Evolutionary conservation across 2,329 filamentous ascomycete species (phyloP).

Genomic region (Phyllosticta ampelicida): DNA sequence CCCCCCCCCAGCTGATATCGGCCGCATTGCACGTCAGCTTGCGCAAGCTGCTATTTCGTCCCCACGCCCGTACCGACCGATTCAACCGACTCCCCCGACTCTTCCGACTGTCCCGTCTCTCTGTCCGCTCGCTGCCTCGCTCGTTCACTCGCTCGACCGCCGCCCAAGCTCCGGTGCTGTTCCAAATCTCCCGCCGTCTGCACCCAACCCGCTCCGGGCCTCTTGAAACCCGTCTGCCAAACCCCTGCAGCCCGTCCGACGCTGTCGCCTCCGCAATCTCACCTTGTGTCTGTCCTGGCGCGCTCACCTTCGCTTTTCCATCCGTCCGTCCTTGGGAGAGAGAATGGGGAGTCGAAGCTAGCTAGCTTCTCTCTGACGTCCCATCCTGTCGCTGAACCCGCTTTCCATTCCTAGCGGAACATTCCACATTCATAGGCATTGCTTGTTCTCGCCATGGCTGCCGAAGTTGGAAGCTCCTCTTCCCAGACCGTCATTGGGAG

Average conservation of each 20-base stretch:
- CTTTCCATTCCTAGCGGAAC: constrained; percentile 6
- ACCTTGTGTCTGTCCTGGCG: neutral
- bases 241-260: neutral
- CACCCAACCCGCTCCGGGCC: neutral
- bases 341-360: constrained; percentile 10
- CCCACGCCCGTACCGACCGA: neutral
- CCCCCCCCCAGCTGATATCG: neutral
- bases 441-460: constrained; percentile 5
- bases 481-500: neutral
- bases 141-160: neutral
- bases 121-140: neutral
- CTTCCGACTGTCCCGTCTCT: neutral
- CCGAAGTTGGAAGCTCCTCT: constrained; percentile 1
- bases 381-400: neutral
- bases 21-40: constrained; percentile 1
- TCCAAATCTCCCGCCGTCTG: neutral
- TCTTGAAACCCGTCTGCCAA: neutral
- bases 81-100: neutral
- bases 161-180: neutral
- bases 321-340: neutral
- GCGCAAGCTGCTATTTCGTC: constrained; percentile 6
- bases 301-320: neutral
- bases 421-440: constrained; percentile 9
- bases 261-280: neutral
- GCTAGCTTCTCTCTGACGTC: constrained; percentile 5